phyloP scores from a whole-genome alignment of 2,329 filamentous ascomycete genomes.

The Mycosphaerella sp. region DNA sequence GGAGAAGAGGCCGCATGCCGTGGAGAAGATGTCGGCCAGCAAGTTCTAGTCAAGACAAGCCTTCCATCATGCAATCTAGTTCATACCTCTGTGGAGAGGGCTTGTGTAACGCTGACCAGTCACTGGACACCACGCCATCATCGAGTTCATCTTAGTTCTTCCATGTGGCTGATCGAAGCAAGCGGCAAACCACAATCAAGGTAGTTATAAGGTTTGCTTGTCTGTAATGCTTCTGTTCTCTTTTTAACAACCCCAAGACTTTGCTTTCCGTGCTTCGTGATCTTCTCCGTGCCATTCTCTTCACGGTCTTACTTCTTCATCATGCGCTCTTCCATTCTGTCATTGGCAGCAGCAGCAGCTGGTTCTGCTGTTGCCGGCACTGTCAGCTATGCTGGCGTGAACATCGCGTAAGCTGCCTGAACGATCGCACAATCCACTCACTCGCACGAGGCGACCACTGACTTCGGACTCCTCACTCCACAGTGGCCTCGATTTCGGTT shows the following conservation, averaged over 20 bases:
- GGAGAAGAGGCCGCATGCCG: too few relatives aligned
- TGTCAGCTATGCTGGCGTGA: slow-evolving; percentile 30
- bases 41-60: slow-evolving; percentile 10
- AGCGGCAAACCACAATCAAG: neutral
- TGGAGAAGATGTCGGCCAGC: neutral
- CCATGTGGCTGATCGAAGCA: neutral
- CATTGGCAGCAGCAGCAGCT: slow-evolving; percentile 20
- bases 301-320: slow-evolving; percentile 18
- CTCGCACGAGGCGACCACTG: neutral
- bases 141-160: neutral
- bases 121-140: neutral
- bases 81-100: neutral
- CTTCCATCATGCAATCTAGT: slow-evolving; percentile 9
- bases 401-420: slow-evolving; percentile 21
- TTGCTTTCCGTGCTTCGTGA: slow-evolving; percentile 9
- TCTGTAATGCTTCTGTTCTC: neutral
- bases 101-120: neutral
- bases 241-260: neutral
- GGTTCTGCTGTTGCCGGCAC: slow-evolving; percentile 21
- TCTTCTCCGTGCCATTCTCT: slow-evolving; percentile 19
- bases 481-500: slow-evolving; percentile 33
- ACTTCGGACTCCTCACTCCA: neutral
- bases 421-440: neutral
- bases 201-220: slow-evolving; percentile 5
- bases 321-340: slow-evolving; percentile 24